Evolutionary conservation across 208 protist species (phyloP).

Genomic region (Wallacemonas rigidus): DNA sequence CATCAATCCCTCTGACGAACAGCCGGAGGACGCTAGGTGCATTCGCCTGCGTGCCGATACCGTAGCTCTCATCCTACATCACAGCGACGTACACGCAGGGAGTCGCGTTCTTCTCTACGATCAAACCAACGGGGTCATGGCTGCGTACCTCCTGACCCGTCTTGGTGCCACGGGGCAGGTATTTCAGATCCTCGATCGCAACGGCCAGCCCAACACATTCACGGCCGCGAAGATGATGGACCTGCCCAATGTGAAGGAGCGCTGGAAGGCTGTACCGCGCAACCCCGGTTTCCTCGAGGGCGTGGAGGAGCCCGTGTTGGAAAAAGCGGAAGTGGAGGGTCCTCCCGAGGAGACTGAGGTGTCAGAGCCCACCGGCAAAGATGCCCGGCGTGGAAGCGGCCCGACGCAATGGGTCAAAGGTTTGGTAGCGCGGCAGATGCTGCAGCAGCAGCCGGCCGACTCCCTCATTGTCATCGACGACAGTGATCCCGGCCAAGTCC

Average conservation of each 20-base stretch:
- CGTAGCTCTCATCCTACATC: conserved; percentile 83
- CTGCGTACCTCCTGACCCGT: conserved; percentile 73
- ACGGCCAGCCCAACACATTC: conserved; percentile 75
- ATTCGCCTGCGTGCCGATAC: conserved; percentile 84
- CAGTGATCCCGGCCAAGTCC: conserved; percentile 30
- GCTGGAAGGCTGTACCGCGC: conserved; percentile 84
- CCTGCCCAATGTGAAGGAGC: conserved; percentile 61
- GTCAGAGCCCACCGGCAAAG: neutral
- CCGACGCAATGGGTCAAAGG: conserved; percentile 81
- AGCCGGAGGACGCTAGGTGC: conserved; percentile 59
- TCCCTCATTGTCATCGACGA: conserved; percentile 78
- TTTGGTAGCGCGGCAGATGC: conserved; percentile 53
- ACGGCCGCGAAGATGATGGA: conserved; percentile 57
- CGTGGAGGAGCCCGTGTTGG: conserved; percentile 28
- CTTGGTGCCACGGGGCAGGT: conserved; percentile 62
- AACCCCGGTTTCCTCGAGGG: conserved; percentile 74
- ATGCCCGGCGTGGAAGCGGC: neutral
- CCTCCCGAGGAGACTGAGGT: no score
- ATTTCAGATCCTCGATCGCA: conserved; percentile 83
- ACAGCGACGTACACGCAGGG: conserved; percentile 79
- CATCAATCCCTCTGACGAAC: conserved; percentile 71
- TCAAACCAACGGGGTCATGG: conserved; percentile 79
- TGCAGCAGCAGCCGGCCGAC: conserved; percentile 63
- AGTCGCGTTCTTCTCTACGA: conserved; percentile 83
- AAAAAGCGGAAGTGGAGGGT: conserved; percentile 24